These are phyloP conservation scores for Baudoinia panamericana DNA, from an alignment of 495 filamentous ascomycete species.

Conservation along the genomic window DNA sequence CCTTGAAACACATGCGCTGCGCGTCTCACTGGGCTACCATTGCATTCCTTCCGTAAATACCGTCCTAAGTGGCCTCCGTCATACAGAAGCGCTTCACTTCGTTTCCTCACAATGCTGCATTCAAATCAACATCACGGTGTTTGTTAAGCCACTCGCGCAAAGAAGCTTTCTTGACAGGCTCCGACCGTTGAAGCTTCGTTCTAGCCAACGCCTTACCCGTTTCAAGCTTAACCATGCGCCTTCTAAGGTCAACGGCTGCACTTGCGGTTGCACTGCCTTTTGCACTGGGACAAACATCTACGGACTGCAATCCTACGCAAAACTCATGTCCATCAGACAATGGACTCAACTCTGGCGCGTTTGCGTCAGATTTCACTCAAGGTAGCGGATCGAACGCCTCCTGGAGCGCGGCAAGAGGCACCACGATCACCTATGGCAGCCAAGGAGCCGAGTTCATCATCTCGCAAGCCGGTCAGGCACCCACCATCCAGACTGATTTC, in stretches of 20 bases:
- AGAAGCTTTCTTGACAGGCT: too few species aligned
- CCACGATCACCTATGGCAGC: conserved; percentile 37
- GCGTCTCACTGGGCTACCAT: conserved; percentile 2
- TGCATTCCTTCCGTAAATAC: conserved; percentile 4
- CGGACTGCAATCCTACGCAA: conserved; percentile 54
- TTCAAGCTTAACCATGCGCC: conserved; percentile 18
- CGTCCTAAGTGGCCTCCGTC: too few species aligned
- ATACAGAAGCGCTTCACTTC: conserved; percentile 3
- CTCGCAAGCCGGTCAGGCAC: conserved; percentile 53
- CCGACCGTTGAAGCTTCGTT: background rate
- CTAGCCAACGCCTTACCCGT: background rate
- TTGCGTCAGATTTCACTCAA: conserved; percentile 53
- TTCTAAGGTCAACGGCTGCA: conserved; percentile 6
- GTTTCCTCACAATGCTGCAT: background rate
- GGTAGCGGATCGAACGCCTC: conserved; percentile 38
- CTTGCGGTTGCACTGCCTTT: conserved; percentile 17
- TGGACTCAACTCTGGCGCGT: conserved; percentile 44
- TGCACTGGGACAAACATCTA: conserved; percentile 46
- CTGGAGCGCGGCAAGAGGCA: conserved; percentile 50
- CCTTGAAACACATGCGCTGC: background rate
- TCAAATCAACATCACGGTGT: background rate
- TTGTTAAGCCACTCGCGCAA: too few species aligned
- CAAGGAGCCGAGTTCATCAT: conserved; percentile 61
- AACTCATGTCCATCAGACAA: conserved; percentile 49
- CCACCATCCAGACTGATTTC: conserved; percentile 59